A percentile compares a stretch with the other conserved stretches of the same genome.
Evolutionary conservation across 352 stramenopile genomes (phyloP).

Genomic region (Lagenidium giganteum): DNA sequence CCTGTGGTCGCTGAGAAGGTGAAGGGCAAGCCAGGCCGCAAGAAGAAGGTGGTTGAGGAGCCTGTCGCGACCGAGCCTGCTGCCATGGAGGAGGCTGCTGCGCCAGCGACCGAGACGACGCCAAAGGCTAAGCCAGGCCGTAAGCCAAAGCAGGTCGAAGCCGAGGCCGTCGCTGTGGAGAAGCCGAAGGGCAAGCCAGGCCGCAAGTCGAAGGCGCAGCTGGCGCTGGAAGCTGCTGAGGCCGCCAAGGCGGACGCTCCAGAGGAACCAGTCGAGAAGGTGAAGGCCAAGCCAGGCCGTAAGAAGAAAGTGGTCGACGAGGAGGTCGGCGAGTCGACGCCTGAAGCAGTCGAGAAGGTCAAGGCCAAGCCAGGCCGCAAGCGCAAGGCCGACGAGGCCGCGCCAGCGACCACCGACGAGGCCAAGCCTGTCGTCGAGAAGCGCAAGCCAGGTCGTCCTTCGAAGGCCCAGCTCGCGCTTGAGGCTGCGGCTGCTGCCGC

Average conservation of each 20-base stretch:
- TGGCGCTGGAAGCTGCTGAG: not conserved
- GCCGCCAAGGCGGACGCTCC: slow-evolving; percentile 2
- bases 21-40: slow-evolving; percentile 11
- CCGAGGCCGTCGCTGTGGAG: not conserved
- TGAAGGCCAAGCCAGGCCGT: slow-evolving; percentile 12
- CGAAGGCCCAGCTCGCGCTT: not conserved
- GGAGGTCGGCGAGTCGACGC: slow-evolving; percentile 15
- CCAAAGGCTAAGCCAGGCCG: slow-evolving; percentile 24
- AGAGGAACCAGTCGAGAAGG: slow-evolving; percentile 13
- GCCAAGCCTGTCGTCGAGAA: too few species aligned
- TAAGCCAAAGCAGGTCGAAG: slow-evolving; percentile 24
- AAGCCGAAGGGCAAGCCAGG: not conserved
- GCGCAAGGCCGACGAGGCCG: slow-evolving; percentile 7
- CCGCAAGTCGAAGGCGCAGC: not conserved
- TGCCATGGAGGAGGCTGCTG: not conserved
- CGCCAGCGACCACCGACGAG: not conserved
- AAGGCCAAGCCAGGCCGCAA: slow-evolving; percentile 2
- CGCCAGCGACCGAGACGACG: slow-evolving; percentile 2
- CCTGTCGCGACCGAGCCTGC: not conserved
- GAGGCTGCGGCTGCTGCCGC: not conserved
- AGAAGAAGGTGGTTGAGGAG: slow-evolving; percentile 5
- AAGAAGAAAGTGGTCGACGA: slow-evolving; percentile 15
- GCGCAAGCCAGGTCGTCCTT: not conserved
- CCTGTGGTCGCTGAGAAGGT: slow-evolving; percentile 1
- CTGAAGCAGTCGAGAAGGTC: slow-evolving; percentile 11